Conservation (phyloP, 2,329 filamentous ascomycete genomes). For the Aspergillus piperis region DNA sequence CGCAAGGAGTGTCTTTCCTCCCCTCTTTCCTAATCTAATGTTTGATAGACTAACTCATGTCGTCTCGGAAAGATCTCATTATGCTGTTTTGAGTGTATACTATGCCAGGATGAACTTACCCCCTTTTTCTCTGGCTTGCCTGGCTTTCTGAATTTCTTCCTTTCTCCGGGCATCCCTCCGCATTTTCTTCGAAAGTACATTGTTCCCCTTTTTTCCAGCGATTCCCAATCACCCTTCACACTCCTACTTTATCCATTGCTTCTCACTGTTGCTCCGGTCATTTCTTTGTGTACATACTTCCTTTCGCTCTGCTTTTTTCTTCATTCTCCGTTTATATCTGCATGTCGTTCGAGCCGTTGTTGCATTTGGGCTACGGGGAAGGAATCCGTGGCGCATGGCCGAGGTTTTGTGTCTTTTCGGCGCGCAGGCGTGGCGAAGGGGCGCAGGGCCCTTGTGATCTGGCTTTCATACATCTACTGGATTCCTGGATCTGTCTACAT, state of each 20-base stretch:
- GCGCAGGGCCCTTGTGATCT: conserved; percentile 17
- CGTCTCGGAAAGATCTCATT: conserved; percentile 29
- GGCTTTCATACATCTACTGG: conserved; percentile 2
- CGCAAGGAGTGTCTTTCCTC: conserved; percentile 2
- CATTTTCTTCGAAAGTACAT: conserved; percentile 16
- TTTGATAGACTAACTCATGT: conserved; percentile 36
- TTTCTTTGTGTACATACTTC: conserved; percentile 32
- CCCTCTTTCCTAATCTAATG: conserved; percentile 33
- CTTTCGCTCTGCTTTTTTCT: conserved; percentile 15
- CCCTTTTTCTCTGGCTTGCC: neutral
- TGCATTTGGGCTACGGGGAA: conserved; percentile 15
- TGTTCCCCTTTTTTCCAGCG: conserved; percentile 17
- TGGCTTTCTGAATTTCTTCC: conserved; percentile 9
- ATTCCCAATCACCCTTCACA: neutral
- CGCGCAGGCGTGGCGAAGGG: conserved; percentile 28
- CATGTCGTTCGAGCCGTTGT: conserved; percentile 7
- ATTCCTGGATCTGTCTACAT: neutral
- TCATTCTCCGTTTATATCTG: conserved; percentile 19
- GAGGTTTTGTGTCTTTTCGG: conserved; percentile 22
- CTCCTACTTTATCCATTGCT: neutral
- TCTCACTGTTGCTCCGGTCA: neutral
- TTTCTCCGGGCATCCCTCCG: neutral
- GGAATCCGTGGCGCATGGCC: conserved; percentile 20
- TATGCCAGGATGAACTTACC: conserved; percentile 10
- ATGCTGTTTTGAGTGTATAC: conserved; percentile 23